Conservation (phyloP, 2,329 filamentous ascomycete genomes). For the Colletotrichum tropicicola region DNA sequence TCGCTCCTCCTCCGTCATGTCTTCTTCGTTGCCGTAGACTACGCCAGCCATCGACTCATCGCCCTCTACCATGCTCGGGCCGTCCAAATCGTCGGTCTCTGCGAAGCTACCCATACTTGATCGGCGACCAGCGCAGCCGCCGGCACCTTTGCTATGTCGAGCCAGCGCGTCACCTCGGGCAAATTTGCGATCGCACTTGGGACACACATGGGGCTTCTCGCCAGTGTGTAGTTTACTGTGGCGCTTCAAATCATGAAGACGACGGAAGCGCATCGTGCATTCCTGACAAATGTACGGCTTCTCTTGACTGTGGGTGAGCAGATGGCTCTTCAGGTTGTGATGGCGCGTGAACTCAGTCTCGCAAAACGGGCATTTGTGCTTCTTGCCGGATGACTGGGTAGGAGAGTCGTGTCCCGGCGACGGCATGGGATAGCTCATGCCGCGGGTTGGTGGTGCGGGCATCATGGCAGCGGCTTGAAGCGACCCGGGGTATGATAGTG, state of each 20-base stretch:
- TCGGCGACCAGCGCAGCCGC: conserved; percentile 91
- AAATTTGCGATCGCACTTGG: conserved; percentile 94
- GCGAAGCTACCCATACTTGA: conserved; percentile 86
- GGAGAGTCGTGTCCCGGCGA: conserved; percentile 57
- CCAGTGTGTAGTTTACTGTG: conserved; percentile 97
- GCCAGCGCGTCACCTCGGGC: conserved; percentile 94
- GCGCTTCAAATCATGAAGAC: conserved; percentile 93
- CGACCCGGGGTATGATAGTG: conserved; percentile 64
- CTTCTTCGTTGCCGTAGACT: conserved; percentile 59
- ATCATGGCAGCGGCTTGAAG: conserved; percentile 53
- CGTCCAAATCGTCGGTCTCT: conserved; percentile 77
- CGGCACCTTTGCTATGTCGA: conserved; percentile 93
- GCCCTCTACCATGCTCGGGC: conserved; percentile 55
- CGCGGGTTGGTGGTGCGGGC: conserved; percentile 55
- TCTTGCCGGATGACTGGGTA: conserved; percentile 71
- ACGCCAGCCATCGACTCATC: conserved; percentile 64
- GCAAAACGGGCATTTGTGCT: conserved; percentile 97
- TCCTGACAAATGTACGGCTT: conserved; percentile 95
- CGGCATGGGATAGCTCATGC: conserved; percentile 67
- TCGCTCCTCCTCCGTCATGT: conserved; percentile 67
- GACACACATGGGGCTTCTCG: conserved; percentile 93
- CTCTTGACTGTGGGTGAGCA: conserved; percentile 97
- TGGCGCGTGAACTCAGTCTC: conserved; percentile 96
- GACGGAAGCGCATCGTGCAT: conserved; percentile 92
- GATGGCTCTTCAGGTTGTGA: conserved; percentile 96